A percentile compares a stretch with the other conserved stretches of the same genome.
phyloP scores from a whole-genome alignment of 208 protist genomes.

The Leishmania arabica region DNA sequence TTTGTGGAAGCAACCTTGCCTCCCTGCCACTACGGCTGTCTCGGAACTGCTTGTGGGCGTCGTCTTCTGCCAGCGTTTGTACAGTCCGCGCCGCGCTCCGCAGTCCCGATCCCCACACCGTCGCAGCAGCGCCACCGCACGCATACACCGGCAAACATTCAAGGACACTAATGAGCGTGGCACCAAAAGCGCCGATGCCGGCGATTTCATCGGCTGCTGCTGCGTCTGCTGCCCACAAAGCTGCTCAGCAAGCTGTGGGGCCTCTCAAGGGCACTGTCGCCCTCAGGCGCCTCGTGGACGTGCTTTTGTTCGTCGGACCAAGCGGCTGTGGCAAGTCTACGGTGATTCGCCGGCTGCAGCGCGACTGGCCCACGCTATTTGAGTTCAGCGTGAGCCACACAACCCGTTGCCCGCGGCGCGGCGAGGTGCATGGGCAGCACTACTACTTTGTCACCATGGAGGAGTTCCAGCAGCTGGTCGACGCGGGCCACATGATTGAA shows the following conservation, averaged over 20 bases:
- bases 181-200: background rate
- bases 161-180: background rate
- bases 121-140: background rate
- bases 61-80: background rate
- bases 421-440: conserved; percentile 81
- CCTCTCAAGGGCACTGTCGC: conserved; percentile 10
- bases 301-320: conserved; percentile 86
- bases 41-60: background rate
- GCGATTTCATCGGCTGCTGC: background rate
- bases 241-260: background rate
- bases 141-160: background rate
- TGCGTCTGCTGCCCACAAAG: background rate
- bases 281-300: conserved; percentile 37
- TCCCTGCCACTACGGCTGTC: background rate
- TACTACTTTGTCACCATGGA: conserved; percentile 83
- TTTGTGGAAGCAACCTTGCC: background rate
- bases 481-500: conserved; percentile 74
- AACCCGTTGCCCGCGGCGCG: conserved; percentile 69
- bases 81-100: background rate
- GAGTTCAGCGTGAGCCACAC: conserved; percentile 92
- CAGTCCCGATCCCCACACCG: background rate
- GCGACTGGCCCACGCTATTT: conserved; percentile 61
- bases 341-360: conserved; percentile 66
- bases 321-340: conserved; percentile 91
- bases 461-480: conserved; percentile 58